A percentile compares a stretch with the other conserved stretches of the same genome.
Conservation (phyloP, 2,329 filamentous ascomycete species). For the Aspergillus chevalieri region DNA sequence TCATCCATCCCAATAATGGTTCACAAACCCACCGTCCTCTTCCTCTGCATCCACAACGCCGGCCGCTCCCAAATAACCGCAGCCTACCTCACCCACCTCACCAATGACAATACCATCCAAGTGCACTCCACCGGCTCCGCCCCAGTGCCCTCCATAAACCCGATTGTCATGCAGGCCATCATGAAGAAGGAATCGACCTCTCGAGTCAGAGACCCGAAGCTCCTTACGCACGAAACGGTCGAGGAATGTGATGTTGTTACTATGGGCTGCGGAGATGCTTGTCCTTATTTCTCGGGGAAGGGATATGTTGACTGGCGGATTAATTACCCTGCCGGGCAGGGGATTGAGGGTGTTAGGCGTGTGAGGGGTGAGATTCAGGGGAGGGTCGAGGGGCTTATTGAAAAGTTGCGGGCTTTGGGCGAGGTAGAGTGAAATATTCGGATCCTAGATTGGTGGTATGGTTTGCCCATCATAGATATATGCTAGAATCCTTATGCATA, state of each 20-base stretch:
- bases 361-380: constrained; percentile 19
- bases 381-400: constrained; percentile 14
- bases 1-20: not conserved
- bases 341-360: constrained; percentile 14
- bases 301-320: constrained; percentile 22
- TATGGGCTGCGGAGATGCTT: constrained; percentile 24
- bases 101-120: constrained; percentile 7
- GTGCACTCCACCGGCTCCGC: constrained; percentile 20
- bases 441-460: no score
- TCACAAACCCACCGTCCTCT: constrained; percentile 10
- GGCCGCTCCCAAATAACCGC: constrained; percentile 24
- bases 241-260: constrained; percentile 20
- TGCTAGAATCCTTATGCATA: not conserved
- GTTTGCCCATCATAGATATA: not conserved
- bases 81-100: constrained; percentile 15
- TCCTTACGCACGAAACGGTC: constrained; percentile 18
- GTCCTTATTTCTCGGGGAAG: constrained; percentile 21
- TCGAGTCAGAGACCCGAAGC: constrained; percentile 17
- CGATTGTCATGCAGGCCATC: constrained; percentile 19
- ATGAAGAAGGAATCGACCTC: constrained; percentile 21
- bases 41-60: constrained; percentile 23
- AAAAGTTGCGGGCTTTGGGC: constrained; percentile 3
- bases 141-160: constrained; percentile 17
- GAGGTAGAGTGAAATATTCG: no score
- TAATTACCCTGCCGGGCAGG: constrained; percentile 20